These are phyloP conservation scores for Emmonsiellopsis sp. DNA, from an alignment of 2,329 filamentous ascomycete species.

Conservation along the genomic window DNA sequence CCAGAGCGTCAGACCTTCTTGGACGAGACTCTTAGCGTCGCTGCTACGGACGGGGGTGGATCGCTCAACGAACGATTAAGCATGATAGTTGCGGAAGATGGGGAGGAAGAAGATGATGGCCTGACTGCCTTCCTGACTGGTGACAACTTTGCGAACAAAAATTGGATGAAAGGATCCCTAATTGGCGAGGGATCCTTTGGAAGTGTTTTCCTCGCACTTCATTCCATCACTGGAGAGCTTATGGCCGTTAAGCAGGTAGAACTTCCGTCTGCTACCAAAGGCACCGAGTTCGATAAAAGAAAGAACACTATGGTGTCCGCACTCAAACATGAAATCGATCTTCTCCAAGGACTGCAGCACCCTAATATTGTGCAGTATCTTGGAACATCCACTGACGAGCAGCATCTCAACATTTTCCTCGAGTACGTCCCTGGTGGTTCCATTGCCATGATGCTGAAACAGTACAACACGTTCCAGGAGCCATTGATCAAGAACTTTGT, in stretches of 20 bases:
- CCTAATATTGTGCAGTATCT: conserved; percentile 98
- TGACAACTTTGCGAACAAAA: conserved; percentile 91
- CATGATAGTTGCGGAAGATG: conserved; percentile 78
- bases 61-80: conserved; percentile 76
- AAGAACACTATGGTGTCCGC: conserved; percentile 99
- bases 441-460: conserved; percentile 96
- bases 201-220: conserved; percentile 86
- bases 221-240: conserved; percentile 91
- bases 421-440: conserved; percentile 97
- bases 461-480: conserved; percentile 90
- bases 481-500: conserved; percentile 94
- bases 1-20: conserved; percentile 77
- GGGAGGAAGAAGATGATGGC: conserved; percentile 84
- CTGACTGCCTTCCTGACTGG: conserved; percentile 82
- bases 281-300: conserved; percentile 69
- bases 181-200: conserved; percentile 97
- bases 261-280: conserved; percentile 70
- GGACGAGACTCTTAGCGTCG: conserved; percentile 67
- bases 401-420: conserved; percentile 97
- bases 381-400: conserved; percentile 82
- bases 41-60: conserved; percentile 50
- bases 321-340: conserved; percentile 88
- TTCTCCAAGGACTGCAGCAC: conserved; percentile 88
- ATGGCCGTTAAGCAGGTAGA: conserved; percentile 98
- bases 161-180: conserved; percentile 98